Evolutionary conservation across 2,329 filamentous ascomycete species (phyloP).

Genomic region (Paraphaeosphaeria minitans): DNA sequence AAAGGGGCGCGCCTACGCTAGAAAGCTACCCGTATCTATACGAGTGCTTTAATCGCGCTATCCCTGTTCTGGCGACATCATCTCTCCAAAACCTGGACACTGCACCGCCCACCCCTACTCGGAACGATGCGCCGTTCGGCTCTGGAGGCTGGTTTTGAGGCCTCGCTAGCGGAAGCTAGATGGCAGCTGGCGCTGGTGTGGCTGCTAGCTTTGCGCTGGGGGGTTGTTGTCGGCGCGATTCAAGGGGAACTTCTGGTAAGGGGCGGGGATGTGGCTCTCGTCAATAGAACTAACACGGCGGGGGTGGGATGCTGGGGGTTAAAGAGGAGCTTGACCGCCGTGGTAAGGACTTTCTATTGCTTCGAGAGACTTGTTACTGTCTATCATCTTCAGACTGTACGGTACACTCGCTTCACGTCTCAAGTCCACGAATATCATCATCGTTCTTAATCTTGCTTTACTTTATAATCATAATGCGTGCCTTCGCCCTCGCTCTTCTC

Average conservation of each 20-base stretch:
- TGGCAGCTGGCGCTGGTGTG: not conserved
- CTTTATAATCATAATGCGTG: constrained; percentile 38
- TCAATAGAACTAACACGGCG: constrained; percentile 4
- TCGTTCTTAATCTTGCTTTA: not conserved
- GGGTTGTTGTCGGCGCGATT: not conserved
- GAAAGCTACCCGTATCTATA: too few species aligned
- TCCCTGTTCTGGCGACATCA: not conserved
- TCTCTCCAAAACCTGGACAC: not conserved
- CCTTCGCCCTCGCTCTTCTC: constrained; percentile 28
- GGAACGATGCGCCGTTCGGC: too few species aligned
- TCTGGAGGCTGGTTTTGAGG: not conserved
- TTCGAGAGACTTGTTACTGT: not conserved
- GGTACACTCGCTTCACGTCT: not conserved
- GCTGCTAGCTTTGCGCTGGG: not conserved
- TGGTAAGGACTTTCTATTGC: not conserved
- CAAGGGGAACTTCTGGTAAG: not conserved
- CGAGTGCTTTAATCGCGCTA: not conserved
- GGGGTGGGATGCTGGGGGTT: not conserved
- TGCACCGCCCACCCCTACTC: not conserved
- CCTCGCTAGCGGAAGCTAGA: constrained; percentile 1
- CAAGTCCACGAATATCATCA: not conserved
- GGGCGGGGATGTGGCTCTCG: not conserved
- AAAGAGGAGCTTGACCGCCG: not conserved
- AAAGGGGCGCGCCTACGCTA: not conserved
- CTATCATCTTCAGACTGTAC: not conserved